Conservation (phyloP, 495 filamentous ascomycete species). For the Penicillium alfredii region DNA sequence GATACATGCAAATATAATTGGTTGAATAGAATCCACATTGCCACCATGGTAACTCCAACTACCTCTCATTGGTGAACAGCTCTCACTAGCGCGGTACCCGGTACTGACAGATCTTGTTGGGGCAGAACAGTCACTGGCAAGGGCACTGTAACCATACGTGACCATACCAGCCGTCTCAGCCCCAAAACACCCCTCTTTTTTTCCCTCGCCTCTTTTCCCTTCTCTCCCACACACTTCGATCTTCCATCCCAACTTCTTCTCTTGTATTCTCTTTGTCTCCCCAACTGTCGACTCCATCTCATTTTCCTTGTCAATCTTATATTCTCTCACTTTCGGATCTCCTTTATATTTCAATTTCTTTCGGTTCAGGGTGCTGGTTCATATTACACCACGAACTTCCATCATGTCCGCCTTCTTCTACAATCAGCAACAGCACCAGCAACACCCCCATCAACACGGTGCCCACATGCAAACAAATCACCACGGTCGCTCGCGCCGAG, state of each 20-base stretch:
- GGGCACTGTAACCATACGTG: slow-evolving; percentile 5
- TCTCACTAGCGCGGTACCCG: too few relatives aligned
- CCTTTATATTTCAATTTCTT: slow-evolving; percentile 21
- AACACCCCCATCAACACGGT: slow-evolving; percentile 43
- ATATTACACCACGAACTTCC: slow-evolving; percentile 13
- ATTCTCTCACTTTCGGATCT: slow-evolving; percentile 17
- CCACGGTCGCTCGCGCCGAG: slow-evolving; percentile 83
- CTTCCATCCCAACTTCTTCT: slow-evolving; percentile 14
- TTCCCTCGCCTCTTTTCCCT: slow-evolving; percentile 16
- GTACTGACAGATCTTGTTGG: too few relatives aligned
- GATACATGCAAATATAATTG: too few relatives aligned
- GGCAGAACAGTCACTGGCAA: slow-evolving; percentile 1
- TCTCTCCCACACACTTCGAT: slow-evolving; percentile 22
- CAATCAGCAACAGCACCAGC: slow-evolving; percentile 55
- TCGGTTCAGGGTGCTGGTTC: slow-evolving; percentile 20
- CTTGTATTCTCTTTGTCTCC: slow-evolving; percentile 23
- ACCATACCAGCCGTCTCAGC: slow-evolving; percentile 9
- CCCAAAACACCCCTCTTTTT: slow-evolving; percentile 26
- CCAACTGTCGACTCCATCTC: slow-evolving; percentile 25
- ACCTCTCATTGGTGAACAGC: too few relatives aligned
- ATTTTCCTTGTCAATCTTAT: slow-evolving; percentile 31
- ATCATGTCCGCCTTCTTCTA: slow-evolving; percentile 79
- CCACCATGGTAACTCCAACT: too few relatives aligned
- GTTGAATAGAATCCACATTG: too few relatives aligned
- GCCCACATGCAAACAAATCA: slow-evolving; percentile 56